These are phyloP conservation scores for Aaosphaeria pasadenensis DNA, from an alignment of 2,329 filamentous ascomycete species.

Conservation along the genomic window DNA sequence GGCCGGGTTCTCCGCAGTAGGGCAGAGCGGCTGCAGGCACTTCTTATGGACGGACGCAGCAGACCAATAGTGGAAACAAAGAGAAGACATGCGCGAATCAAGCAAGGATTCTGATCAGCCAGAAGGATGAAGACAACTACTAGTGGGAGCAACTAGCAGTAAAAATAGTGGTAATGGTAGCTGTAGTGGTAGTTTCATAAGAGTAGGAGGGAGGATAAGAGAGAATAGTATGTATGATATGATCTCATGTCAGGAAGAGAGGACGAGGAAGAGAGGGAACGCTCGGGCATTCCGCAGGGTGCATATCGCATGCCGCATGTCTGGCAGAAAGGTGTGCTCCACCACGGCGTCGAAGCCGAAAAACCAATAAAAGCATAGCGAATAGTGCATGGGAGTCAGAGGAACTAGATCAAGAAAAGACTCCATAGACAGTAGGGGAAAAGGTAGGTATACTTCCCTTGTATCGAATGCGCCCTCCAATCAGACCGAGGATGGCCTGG, in stretches of 20 bases:
- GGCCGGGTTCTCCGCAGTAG: constrained; percentile 12
- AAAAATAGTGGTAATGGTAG: constrained; percentile 4
- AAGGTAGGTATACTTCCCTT: constrained; percentile 11
- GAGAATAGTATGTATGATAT: constrained; percentile 7
- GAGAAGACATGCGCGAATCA: constrained; percentile 16
- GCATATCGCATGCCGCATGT: too few species aligned
- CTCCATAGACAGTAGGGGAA: constrained; percentile 25
- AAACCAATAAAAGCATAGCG: constrained; percentile 29
- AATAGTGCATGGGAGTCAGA: constrained; percentile 20
- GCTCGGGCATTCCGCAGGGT: too few species aligned
- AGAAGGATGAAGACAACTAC: constrained; percentile 3
- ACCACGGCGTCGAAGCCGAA: constrained; percentile 24
- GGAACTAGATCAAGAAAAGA: constrained; percentile 35
- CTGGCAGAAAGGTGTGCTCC: constrained; percentile 6
- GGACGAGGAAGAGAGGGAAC: neutral
- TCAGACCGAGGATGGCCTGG: constrained; percentile 20
- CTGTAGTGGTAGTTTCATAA: constrained; percentile 4
- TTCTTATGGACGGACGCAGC: constrained; percentile 23
- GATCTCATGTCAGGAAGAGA: constrained; percentile 28
- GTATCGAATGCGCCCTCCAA: constrained; percentile 27
- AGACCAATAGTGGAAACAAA: constrained; percentile 19
- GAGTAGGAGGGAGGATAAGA: neutral
- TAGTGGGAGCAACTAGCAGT: constrained; percentile 9
- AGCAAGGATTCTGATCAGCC: constrained; percentile 15
- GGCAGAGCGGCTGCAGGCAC: constrained; percentile 20